Base-by-base conservation (phyloP, 306 rosid species). In the Citrullus colocynthis region DNA sequence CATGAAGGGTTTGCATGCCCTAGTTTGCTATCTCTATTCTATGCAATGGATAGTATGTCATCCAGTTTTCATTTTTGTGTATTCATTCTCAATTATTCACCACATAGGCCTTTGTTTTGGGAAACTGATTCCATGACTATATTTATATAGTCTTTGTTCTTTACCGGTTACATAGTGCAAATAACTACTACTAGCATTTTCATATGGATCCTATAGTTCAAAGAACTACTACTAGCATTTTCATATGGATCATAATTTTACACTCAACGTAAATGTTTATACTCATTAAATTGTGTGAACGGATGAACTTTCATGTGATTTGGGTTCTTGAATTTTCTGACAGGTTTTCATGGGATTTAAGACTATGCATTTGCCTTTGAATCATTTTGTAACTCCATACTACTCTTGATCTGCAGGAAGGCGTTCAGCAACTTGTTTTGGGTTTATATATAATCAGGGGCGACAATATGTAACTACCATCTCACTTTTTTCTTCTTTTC, bases 381-480 rank as follows among this genome's bases (percentile, higher is more conserved):
- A 55, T 21, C 36, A 2, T 32, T 32, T 32, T 32, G 36, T 78
- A 58, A 56, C 65, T 51, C 5, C 8, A 70, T 79, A 44, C 49
- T 21, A 49, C 66, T 78, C 82, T 79, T 76, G 82, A 61, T 60
- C 69, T 72, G 83, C 96, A 95, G 98, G 98, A 95, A 85, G 98
- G 98, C 37, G 98, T 95, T 59, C 97, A 92, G 78, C 95, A 90
- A 83, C 95, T 92, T 69, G 98, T 90, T 78, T 82, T 95, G 75
- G 98, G 98, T 16, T 74, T 95, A 80, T 92, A 95, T 84, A 95
- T 92, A 84, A 92, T 95, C 42, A 88, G 98, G 85, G 98, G 97
- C 54, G 98, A 95, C 86, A 95, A 95, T 88, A 92, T 95, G 98
- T 95, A 90, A 82, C 84, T 28, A 74, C 75, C 20, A 64, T 44